phyloP scores from a whole-genome alignment of 768 basidiomycete genomes.

The Pleurotus giganteus region DNA sequence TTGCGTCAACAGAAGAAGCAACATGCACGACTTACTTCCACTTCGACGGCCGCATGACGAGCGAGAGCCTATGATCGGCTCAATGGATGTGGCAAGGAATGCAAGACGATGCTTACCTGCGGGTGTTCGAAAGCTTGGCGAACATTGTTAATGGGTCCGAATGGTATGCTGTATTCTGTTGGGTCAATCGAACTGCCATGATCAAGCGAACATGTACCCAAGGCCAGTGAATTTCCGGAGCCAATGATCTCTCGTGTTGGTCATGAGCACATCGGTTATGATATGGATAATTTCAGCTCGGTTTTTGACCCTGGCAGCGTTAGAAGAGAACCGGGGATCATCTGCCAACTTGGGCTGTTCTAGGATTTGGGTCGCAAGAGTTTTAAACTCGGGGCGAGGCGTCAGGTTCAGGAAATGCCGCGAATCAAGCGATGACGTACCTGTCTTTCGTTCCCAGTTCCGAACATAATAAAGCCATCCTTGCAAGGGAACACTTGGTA shows the following conservation, averaged over 20 bases:
- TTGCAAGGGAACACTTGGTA: slow-evolving; percentile 89
- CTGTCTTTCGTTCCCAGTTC: slow-evolving; percentile 88
- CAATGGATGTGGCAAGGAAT: slow-evolving; percentile 1
- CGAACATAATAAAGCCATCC: slow-evolving; percentile 91
- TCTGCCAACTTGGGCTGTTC: slow-evolving; percentile 53
- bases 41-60: slow-evolving; percentile 69
- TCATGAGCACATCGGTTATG: slow-evolving; percentile 60
- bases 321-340: slow-evolving; percentile 69
- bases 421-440: slow-evolving; percentile 29
- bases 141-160: slow-evolving; percentile 93
- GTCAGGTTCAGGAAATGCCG: neutral
- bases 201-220: slow-evolving; percentile 51
- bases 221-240: slow-evolving; percentile 69
- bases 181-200: neutral
- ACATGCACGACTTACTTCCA: slow-evolving; percentile 54
- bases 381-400: slow-evolving; percentile 75
- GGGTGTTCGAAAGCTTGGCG: slow-evolving; percentile 88
- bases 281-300: slow-evolving; percentile 65
- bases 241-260: slow-evolving; percentile 70
- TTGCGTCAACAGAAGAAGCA: slow-evolving; percentile 21
- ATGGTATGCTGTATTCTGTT: slow-evolving; percentile 56
- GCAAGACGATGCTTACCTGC: slow-evolving; percentile 33
- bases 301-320: slow-evolving; percentile 74
- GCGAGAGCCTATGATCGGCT: slow-evolving; percentile 58
- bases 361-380: slow-evolving; percentile 64